Conservation (phyloP, 495 filamentous ascomycete species). For the Neurospora sp. region DNA sequence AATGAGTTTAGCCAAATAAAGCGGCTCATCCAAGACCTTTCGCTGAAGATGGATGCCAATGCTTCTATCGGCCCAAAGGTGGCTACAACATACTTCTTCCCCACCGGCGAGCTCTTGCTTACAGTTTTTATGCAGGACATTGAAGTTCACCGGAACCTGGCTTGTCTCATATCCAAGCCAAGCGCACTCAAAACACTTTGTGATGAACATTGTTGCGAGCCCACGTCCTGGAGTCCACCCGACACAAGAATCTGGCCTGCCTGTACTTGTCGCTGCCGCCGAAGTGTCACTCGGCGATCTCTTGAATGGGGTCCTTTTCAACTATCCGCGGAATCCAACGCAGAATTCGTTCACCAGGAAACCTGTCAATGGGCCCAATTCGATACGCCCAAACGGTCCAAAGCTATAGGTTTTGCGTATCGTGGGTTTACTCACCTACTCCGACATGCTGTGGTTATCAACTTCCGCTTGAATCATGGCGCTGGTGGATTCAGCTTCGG, state of each 20-base stretch:
- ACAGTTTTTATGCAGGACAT: neutral
- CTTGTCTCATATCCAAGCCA: neutral
- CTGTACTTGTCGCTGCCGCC: neutral
- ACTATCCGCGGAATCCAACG: neutral
- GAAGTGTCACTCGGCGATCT: neutral
- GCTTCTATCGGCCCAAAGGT: neutral
- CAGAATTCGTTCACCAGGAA: neutral
- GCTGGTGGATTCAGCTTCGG: neutral
- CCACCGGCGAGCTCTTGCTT: neutral
- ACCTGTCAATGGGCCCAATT: neutral
- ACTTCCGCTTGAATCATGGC: neutral
- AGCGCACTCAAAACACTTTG: neutral
- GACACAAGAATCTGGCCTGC: neutral
- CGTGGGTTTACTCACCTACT: neutral
- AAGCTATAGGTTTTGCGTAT: neutral
- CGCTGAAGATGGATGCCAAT: neutral
- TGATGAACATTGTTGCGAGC: neutral
- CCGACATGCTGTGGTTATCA: neutral
- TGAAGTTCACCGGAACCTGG: neutral
- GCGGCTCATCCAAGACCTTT: neutral
- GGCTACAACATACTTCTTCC: neutral
- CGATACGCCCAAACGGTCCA: neutral
- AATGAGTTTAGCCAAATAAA: neutral
- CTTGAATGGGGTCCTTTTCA: neutral
- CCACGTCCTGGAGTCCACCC: neutral